Conservation (phyloP, 139 green algal genomes). For the Bryopsis sp. region DNA sequence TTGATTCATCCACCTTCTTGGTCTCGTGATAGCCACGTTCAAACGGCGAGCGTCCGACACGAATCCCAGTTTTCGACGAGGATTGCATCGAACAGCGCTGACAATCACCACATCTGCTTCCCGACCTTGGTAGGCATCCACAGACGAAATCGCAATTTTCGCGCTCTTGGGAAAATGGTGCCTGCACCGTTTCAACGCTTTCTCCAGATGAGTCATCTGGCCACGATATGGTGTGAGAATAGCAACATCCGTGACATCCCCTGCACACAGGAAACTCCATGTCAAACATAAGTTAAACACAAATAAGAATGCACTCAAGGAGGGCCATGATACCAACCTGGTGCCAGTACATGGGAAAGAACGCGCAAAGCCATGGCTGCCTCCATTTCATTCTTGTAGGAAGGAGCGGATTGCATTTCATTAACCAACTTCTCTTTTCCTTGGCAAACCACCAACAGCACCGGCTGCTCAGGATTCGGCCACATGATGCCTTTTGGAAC, state of each 20-base stretch:
- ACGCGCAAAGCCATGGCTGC: slow-evolving; percentile 41
- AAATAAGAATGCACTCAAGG: slow-evolving; percentile 5
- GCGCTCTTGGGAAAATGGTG: background rate
- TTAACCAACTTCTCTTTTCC: slow-evolving; percentile 25
- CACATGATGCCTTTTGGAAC: slow-evolving; percentile 33
- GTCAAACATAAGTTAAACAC: background rate
- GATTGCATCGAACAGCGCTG: slow-evolving; percentile 74
- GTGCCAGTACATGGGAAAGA: slow-evolving; percentile 26
- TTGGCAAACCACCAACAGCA: slow-evolving; percentile 37
- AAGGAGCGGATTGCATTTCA: slow-evolving; percentile 24
- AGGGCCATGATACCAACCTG: slow-evolving; percentile 22
- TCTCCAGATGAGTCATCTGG: slow-evolving; percentile 35
- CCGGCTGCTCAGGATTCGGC: slow-evolving; percentile 31
- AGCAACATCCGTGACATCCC: slow-evolving; percentile 42
- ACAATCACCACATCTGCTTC: slow-evolving; percentile 90
- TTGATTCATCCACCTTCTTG: slow-evolving; percentile 17
- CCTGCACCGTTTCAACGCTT: background rate
- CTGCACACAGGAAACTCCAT: slow-evolving; percentile 14
- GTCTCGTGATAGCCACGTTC: slow-evolving; percentile 80
- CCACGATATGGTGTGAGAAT: slow-evolving; percentile 73
- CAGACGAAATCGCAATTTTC: slow-evolving; percentile 28
- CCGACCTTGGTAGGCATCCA: slow-evolving; percentile 77
- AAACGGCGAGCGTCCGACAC: slow-evolving; percentile 64
- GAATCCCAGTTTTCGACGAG: slow-evolving; percentile 54
- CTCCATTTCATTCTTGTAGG: slow-evolving; percentile 54